Conservation (phyloP, 371 early-diverging fungal genomes). For the Mortierella sp. region DNA sequence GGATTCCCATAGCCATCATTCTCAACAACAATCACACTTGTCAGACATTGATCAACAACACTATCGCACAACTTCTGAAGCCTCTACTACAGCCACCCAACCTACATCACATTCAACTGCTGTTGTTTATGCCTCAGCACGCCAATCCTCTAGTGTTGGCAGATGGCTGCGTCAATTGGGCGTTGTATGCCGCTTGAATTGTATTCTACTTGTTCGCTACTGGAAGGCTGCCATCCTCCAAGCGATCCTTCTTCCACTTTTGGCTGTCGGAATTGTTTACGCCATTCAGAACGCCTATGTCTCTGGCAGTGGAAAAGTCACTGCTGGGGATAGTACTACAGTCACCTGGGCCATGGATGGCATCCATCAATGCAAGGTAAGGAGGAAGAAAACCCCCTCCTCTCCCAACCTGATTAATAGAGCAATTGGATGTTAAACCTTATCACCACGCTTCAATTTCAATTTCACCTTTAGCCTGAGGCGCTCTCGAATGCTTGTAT, state of each 20-base stretch:
- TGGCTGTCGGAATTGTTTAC: conserved; percentile 31
- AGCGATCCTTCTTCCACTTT: conserved; percentile 33
- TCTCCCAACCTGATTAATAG: not conserved
- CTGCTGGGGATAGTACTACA: conserved; percentile 11
- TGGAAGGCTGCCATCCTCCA: conserved; percentile 51
- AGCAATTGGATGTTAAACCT: not conserved
- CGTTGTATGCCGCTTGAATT: conserved; percentile 45
- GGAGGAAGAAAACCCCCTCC: not conserved
- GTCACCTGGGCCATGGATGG: conserved; percentile 45
- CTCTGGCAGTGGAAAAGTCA: conserved; percentile 12
- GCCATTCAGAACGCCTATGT: conserved; percentile 25
- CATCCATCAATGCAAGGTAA: conserved; percentile 50
- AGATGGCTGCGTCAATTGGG: conserved; percentile 46
- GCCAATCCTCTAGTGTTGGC: conserved; percentile 21
- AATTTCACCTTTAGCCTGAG: conserved; percentile 31
- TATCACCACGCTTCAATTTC: not conserved
- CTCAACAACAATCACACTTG: not conserved
- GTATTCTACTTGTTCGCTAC: conserved; percentile 35
- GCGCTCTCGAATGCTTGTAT: conserved; percentile 64
- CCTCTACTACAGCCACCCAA: not conserved
- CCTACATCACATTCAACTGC: not conserved
- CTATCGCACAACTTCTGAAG: not conserved
- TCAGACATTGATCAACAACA: not conserved
- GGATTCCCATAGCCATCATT: conserved; percentile 4
- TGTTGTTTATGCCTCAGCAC: conserved; percentile 41